These are phyloP conservation scores for Davidsoniella neocaledoniae DNA, from an alignment of 2,329 filamentous ascomycete genomes.

Conservation along the genomic window DNA sequence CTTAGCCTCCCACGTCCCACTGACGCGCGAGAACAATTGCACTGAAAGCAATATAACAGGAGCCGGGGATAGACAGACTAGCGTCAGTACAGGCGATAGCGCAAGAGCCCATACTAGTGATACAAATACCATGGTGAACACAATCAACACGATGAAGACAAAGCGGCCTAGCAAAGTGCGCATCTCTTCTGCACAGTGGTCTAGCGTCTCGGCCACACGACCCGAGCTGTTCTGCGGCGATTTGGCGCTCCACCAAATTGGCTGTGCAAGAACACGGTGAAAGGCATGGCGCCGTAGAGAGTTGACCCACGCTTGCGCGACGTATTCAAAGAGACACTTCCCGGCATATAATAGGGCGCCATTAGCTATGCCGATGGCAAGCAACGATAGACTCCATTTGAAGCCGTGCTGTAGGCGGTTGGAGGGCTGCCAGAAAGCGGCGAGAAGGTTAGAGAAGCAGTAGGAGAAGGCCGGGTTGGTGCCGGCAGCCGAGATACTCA, in stretches of 20 bases:
- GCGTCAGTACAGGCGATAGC: slow-evolving; percentile 63
- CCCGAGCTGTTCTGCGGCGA: slow-evolving; percentile 13
- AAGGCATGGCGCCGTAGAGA: slow-evolving; percentile 51
- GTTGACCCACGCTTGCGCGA: slow-evolving; percentile 64
- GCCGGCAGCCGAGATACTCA: slow-evolving; percentile 46
- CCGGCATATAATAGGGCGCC: slow-evolving; percentile 46
- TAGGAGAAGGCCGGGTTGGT: slow-evolving; percentile 61
- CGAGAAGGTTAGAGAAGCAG: slow-evolving; percentile 55
- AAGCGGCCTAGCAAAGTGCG: slow-evolving; percentile 68
- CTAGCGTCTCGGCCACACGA: slow-evolving; percentile 49
- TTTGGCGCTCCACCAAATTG: slow-evolving; percentile 61
- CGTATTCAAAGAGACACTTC: slow-evolving; percentile 54
- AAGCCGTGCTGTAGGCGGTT: slow-evolving; percentile 32
- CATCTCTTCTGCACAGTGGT: slow-evolving; percentile 76
- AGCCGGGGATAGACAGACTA: slow-evolving; percentile 53
- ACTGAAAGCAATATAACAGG: slow-evolving; percentile 53
- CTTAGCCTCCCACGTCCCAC: slow-evolving; percentile 53
- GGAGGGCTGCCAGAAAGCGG: slow-evolving; percentile 45
- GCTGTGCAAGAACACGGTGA: slow-evolving; percentile 54
- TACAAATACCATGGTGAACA: slow-evolving; percentile 48
- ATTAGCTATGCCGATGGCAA: slow-evolving; percentile 51
- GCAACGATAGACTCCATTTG: slow-evolving; percentile 53
- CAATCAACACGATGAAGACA: slow-evolving; percentile 50
- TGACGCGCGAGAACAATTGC: slow-evolving; percentile 46
- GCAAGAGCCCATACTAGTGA: slow-evolving; percentile 58